Evolutionary conservation across 768 basidiomycete species (phyloP).

Genomic region (Tephrocybe sp.): DNA sequence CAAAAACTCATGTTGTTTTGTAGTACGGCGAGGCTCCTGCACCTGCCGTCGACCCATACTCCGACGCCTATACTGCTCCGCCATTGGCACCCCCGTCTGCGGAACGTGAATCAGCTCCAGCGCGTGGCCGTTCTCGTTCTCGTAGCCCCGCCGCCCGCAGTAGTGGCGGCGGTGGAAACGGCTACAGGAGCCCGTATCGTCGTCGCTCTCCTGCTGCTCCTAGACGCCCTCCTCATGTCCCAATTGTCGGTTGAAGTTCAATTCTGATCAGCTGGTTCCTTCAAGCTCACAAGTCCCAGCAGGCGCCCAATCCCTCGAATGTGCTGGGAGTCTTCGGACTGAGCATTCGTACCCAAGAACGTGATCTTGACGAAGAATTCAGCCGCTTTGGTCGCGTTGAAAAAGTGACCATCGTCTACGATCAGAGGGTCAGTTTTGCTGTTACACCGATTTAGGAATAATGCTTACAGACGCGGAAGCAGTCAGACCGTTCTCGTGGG

Average conservation of each 20-base stretch:
- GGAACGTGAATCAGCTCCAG: slow-evolving; percentile 52
- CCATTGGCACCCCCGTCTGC: slow-evolving; percentile 47
- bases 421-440: slow-evolving; percentile 75
- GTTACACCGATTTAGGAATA: neutral
- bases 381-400: slow-evolving; percentile 84
- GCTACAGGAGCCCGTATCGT: slow-evolving; percentile 58
- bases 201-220: slow-evolving; percentile 60
- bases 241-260: slow-evolving; percentile 52
- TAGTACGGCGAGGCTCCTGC: slow-evolving; percentile 67
- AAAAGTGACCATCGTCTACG: slow-evolving; percentile 95
- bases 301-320: slow-evolving; percentile 84
- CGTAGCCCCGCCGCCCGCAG: slow-evolving; percentile 59
- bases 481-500: slow-evolving; percentile 95
- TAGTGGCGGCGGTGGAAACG: slow-evolving; percentile 42
- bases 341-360: slow-evolving; percentile 90
- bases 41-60: slow-evolving; percentile 72
- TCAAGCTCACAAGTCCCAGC: slow-evolving; percentile 41
- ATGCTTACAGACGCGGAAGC: slow-evolving; percentile 18
- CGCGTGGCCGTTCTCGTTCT: slow-evolving; percentile 73
- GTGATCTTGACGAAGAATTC: slow-evolving; percentile 94
- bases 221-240: slow-evolving; percentile 67
- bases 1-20: slow-evolving; percentile 13
- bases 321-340: slow-evolving; percentile 98
- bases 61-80: slow-evolving; percentile 76
- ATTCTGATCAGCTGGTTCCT: slow-evolving; percentile 10